These are phyloP conservation scores for Aspergillus campestris DNA, from an alignment of 495 filamentous ascomycete species.

Conservation along the genomic window DNA sequence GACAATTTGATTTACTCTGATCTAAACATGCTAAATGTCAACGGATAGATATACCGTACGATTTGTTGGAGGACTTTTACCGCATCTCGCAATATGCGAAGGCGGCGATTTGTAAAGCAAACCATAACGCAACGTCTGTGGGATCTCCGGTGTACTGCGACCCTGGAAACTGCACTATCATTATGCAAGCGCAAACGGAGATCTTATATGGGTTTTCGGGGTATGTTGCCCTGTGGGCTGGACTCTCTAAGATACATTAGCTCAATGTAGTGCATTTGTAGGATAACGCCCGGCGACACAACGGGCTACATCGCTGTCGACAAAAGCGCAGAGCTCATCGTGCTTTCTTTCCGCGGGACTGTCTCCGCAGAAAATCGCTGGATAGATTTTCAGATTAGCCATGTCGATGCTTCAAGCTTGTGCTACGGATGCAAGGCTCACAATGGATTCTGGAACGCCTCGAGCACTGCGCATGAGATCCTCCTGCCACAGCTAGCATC, in stretches of 20 bases:
- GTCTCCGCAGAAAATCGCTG: slow-evolving; percentile 51
- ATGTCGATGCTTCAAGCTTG: slow-evolving; percentile 6
- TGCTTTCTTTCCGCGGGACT: slow-evolving; percentile 54
- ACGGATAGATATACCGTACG: background rate
- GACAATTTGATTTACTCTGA: no score
- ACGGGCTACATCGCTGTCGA: slow-evolving; percentile 56
- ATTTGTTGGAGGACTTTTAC: background rate
- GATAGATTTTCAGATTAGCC: slow-evolving; percentile 36
- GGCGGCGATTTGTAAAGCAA: slow-evolving; percentile 49
- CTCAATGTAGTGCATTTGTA: slow-evolving; percentile 19
- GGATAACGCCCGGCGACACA: slow-evolving; percentile 41
- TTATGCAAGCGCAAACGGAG: slow-evolving; percentile 41
- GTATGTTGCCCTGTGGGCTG: slow-evolving; percentile 21
- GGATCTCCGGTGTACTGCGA: slow-evolving; percentile 40
- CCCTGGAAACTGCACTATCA: slow-evolving; percentile 40
- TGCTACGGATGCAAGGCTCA: slow-evolving; percentile 32
- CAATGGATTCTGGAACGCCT: slow-evolving; percentile 41
- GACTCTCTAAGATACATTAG: background rate
- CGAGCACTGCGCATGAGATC: slow-evolving; percentile 27
- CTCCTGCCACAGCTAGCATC: slow-evolving; percentile 18
- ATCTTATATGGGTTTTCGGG: slow-evolving; percentile 43
- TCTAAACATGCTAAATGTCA: no score
- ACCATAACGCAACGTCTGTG: slow-evolving; percentile 21
- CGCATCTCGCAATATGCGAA: slow-evolving; percentile 44
- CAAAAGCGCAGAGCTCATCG: slow-evolving; percentile 42